Evolutionary conservation across 345 rosid species (phyloP), one percentile per base, ranked within the genome.

Genomic region (Clarkia xantiana): DNA sequence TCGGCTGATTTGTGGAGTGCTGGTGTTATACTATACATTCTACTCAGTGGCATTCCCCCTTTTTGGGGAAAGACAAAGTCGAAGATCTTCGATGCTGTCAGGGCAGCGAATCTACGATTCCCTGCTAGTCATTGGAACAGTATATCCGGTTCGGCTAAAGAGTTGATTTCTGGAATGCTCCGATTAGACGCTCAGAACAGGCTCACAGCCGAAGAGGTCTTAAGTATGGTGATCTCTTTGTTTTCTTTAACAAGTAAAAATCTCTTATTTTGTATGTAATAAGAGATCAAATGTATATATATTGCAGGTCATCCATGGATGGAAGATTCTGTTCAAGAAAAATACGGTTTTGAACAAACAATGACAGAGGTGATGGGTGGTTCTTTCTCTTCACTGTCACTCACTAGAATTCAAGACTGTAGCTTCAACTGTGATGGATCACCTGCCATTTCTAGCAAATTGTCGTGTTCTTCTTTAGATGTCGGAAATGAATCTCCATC

Each of bases 41-140:
- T 80, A 43, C 77, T 80, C 14, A 75, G 81, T 48, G 81, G 77
- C 45, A 64, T 67, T 66, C 83, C 83, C 6, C 87, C 87, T 6
- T 80, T 80, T 46, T 77, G 81, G 81, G 87, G 94, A 45, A 82
- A 75, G 71, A 77, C 94, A 38, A 81, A 75, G 71, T 80, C 88
- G 14, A 67, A 76, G 75, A 82, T 88, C 58, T 84, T 88, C 61
- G 77, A 80, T 56, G 89, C 94, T 59, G 86, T 88, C 48, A 82
- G 84, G 66, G 80, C 82, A 45, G 84, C 88, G 6, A 77, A 82
- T 61, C 74, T 84, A 45, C 69, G 61, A 58, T 84, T 84, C 60
- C 84, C 82, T 45, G 50, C 76, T 11, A 77, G 77, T 62, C 76
- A 72, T 16, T 81, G 97, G 94, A 77, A 78, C 58, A 52, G 59